Evolutionary conservation across 2,329 filamentous ascomycete genomes (phyloP), one percentile per base, ranked within the genome.

Genomic region (Dothistroma pini): DNA sequence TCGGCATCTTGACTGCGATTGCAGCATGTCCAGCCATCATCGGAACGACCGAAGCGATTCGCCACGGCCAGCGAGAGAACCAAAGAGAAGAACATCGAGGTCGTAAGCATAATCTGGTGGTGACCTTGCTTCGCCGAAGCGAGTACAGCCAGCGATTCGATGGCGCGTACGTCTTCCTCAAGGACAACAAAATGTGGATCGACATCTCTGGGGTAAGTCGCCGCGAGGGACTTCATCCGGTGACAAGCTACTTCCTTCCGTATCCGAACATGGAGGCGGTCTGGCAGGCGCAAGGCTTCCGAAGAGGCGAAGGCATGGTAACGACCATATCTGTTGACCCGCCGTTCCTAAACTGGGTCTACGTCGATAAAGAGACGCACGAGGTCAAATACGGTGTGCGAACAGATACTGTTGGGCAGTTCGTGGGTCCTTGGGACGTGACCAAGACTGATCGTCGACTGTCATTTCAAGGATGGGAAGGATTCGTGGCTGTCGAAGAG

Each of bases 381-480:
- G 83, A 87, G 70, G 68, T 89, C n/a, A 84, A 81, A 66, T 87
- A 88, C 70, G 85, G 72, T 12, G 56, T 69, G 2, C 58, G 70
- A 82, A 29, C 86, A 86, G 44, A 86, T 87, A 51, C 86, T 84
- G 59, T 86, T 89, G 62, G 80, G 16, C 88, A 96, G 74, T 78
- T 87, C 60, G 84, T 93, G 57, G 91, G 90, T 16, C 88, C 89
- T 2, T 96, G 89, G 89, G 88, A 91, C 69, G 95, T 90, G 85
- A 90, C 83, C 82, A 88, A 65, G 83, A 87, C 68, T 71, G 85
- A 89, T 65, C 75, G 77, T 5, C 75, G 77, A n/a, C 66, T 86
- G 35, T 82, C 75, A 16, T 78, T 86, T 10, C 81, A 86, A 50
- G 81, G 79, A 1, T 82, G 79, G 76, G 81, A 85, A 66, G 80